These are phyloP conservation scores for Neonectria neomacrospora DNA, from an alignment of 2,329 filamentous ascomycete species.

Conservation along the genomic window DNA sequence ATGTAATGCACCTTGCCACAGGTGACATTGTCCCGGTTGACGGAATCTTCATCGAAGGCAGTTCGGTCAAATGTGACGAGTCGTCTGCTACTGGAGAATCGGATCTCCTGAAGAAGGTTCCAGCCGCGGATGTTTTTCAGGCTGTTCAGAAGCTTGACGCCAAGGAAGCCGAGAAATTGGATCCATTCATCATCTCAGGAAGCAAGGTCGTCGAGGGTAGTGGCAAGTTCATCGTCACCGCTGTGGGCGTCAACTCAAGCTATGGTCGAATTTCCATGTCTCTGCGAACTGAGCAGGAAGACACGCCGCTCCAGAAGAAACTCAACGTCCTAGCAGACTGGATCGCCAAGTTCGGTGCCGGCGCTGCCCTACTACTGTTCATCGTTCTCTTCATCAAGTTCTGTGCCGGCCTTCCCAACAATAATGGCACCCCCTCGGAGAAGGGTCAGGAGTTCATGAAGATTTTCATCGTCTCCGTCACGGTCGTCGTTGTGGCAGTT, in stretches of 20 bases:
- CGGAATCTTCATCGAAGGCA: conserved; percentile 71
- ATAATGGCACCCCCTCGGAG: conserved; percentile 58
- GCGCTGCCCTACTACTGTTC: conserved; percentile 78
- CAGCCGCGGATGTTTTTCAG: conserved; percentile 67
- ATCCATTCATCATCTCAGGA: conserved; percentile 73
- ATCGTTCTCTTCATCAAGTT: conserved; percentile 83
- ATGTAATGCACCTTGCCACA: conserved; percentile 74
- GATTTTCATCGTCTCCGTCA: conserved; percentile 73
- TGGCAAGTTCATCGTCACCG: conserved; percentile 65
- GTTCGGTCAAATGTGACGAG: conserved; percentile 72
- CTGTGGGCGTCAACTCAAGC: conserved; percentile 65
- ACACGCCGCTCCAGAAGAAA: conserved; percentile 66
- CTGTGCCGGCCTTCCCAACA: conserved; percentile 68
- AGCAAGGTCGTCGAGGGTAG: conserved; percentile 64
- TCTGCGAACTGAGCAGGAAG: conserved; percentile 61
- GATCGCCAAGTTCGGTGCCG: conserved; percentile 63
- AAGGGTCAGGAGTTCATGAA: conserved; percentile 70
- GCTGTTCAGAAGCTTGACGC: conserved; percentile 58
- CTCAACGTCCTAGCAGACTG: conserved; percentile 51
- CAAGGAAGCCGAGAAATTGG: conserved; percentile 60
- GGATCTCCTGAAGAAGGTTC: conserved; percentile 75
- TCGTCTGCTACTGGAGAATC: conserved; percentile 80
- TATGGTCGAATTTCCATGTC: conserved; percentile 68
- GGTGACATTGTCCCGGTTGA: conserved; percentile 78
- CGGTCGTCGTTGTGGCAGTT: conserved; percentile 74